These are phyloP conservation scores for Hypoxylon cercidicola DNA, from an alignment of 495 filamentous ascomycete species.

Conservation along the genomic window DNA sequence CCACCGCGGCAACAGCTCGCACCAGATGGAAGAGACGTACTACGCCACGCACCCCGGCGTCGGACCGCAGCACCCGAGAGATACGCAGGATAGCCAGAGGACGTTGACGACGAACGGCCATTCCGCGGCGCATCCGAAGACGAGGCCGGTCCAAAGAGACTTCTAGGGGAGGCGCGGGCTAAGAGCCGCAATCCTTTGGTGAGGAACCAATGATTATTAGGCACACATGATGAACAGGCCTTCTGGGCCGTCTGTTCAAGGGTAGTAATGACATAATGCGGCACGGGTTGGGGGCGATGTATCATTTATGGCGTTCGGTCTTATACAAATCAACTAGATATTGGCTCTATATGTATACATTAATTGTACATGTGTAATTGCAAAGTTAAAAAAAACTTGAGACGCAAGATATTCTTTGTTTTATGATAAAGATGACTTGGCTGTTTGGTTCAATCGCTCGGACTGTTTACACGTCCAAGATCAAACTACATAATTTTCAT, in stretches of 20 bases:
- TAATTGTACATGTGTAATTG: too few relatives aligned
- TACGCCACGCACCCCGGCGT: constrained; percentile 37
- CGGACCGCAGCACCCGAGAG: constrained; percentile 8
- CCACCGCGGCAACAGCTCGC: constrained; percentile 30
- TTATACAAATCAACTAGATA: background rate
- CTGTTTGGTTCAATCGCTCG: too few relatives aligned
- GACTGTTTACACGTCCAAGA: too few relatives aligned
- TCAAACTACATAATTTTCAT: background rate
- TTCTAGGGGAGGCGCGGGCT: constrained; percentile 9
- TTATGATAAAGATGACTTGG: too few relatives aligned
- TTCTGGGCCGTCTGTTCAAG: background rate
- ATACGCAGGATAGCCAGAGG: constrained; percentile 41
- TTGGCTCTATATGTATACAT: background rate
- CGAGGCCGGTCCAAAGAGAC: constrained; percentile 27
- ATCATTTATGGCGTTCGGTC: background rate
- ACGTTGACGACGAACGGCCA: constrained; percentile 32
- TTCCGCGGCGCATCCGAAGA: constrained; percentile 8
- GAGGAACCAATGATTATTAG: constrained; percentile 13
- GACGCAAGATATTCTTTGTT: too few relatives aligned
- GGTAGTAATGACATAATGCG: constrained; percentile 2
- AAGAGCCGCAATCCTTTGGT: background rate
- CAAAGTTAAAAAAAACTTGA: too few relatives aligned
- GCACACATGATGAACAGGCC: background rate
- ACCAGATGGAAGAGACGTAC: constrained; percentile 49
- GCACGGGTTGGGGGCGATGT: background rate